Conservation (phyloP, 2,329 filamentous ascomycete genomes). For the Colletotrichum paranaense region DNA sequence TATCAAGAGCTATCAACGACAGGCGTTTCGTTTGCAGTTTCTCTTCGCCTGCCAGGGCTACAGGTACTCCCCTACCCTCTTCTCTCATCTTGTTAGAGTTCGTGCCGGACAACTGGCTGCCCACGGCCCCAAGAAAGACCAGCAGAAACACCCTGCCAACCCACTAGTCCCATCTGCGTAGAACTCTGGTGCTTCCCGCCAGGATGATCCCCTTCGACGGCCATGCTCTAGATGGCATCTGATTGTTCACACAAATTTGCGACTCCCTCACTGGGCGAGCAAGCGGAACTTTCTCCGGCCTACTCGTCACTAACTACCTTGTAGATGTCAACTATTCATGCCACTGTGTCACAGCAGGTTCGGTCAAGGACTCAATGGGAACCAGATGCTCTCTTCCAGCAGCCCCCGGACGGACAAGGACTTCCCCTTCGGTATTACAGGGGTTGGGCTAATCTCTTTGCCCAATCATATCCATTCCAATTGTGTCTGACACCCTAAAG, state of each 20-base stretch:
- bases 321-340: not conserved
- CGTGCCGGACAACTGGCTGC: not conserved
- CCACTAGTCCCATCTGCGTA: constrained; percentile 17
- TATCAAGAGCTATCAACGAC: constrained; percentile 14
- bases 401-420: constrained; percentile 10
- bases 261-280: not conserved
- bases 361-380: not conserved
- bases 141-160: constrained; percentile 4
- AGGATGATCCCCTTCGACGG: constrained; percentile 11
- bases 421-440: not conserved
- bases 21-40: constrained; percentile 24
- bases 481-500: constrained; percentile 12
- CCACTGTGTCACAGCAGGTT: not conserved
- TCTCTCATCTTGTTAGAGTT: not conserved
- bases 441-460: not conserved
- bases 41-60: not conserved
- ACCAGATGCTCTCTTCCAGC: not conserved
- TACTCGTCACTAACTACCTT: not conserved
- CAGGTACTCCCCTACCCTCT: not conserved
- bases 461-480: constrained; percentile 24
- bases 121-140: constrained; percentile 4
- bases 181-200: constrained; percentile 3
- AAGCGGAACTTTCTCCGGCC: not conserved
- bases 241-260: not conserved
- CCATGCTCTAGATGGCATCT: not conserved